These are phyloP conservation scores for Hanseniaspora lindneri DNA, from an alignment of 805 yeast genomes.

Conservation along the genomic window DNA sequence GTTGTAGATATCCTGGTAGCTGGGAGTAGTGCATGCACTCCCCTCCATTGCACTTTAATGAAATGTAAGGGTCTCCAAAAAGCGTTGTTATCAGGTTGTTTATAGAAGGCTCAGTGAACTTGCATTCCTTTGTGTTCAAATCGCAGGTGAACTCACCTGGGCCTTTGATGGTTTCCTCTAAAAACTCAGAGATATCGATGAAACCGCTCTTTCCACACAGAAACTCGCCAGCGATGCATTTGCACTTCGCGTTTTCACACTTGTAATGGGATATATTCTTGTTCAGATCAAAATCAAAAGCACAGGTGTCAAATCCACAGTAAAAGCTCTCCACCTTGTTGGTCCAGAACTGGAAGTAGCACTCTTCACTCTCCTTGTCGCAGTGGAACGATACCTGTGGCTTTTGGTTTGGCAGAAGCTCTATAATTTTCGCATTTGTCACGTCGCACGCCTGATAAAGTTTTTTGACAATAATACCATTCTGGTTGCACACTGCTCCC, in stretches of 20 bases:
- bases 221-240: conserved; percentile 85
- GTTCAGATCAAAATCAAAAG: conserved; percentile 48
- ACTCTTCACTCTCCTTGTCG: conserved; percentile 47
- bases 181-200: conserved; percentile 84
- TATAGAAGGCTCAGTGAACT: conserved; percentile 91
- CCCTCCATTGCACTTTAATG: conserved; percentile 67
- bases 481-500: conserved; percentile 73
- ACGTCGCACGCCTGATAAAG: conserved; percentile 91
- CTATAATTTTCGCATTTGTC: conserved; percentile 73
- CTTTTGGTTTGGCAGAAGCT: conserved; percentile 61
- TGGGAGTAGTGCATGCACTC: conserved; percentile 90
- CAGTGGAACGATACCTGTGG: conserved; percentile 94
- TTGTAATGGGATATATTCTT: conserved; percentile 61
- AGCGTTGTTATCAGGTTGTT: conserved; percentile 79
- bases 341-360: conserved; percentile 95
- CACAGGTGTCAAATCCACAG: conserved; percentile 71
- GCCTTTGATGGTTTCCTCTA: conserved; percentile 78
- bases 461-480: conserved; percentile 69
- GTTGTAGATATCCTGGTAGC: conserved; percentile 62
- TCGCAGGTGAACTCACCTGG: conserved; percentile 90
- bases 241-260: conserved; percentile 70
- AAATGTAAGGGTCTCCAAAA: conserved; percentile 89
- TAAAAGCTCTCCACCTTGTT: conserved; percentile 80
- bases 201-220: conserved; percentile 90
- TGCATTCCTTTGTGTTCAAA: conserved; percentile 47